A percentile compares a stretch with the other conserved stretches of the same genome.
phyloP scores from a whole-genome alignment of 768 basidiomycete genomes.

The Sarcodon sp. region DNA sequence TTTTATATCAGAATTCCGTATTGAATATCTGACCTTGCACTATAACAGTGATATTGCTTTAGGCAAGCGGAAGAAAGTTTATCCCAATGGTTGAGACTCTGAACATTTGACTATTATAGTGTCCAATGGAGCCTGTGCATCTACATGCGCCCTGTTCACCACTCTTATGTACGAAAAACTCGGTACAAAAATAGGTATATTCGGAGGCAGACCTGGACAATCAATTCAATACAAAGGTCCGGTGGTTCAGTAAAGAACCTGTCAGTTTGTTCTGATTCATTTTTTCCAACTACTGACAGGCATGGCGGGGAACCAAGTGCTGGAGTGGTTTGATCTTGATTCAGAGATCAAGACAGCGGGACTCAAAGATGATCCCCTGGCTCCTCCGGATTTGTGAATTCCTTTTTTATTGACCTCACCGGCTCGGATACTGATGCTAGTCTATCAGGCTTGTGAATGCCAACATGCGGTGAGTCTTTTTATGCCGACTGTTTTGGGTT shows the following conservation, averaged over 20 bases:
- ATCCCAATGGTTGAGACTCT: too few species aligned
- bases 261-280: too few species aligned
- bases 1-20: neutral
- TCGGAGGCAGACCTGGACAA: constrained; percentile 43
- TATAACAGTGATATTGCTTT: constrained; percentile 5
- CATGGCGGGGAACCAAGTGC: constrained; percentile 52
- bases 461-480: too few species aligned
- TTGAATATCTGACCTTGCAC: neutral
- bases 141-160: constrained; percentile 52
- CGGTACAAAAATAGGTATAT: constrained; percentile 36
- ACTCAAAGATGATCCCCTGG: constrained; percentile 21
- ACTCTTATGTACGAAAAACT: constrained; percentile 49
- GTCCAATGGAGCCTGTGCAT: constrained; percentile 30
- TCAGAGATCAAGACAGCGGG: constrained; percentile 43
- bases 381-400: constrained; percentile 24
- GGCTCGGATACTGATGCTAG: too few species aligned
- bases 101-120: constrained; percentile 16
- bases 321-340: constrained; percentile 51
- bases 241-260: too few species aligned
- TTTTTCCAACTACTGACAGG: too few species aligned
- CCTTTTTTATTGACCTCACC: too few species aligned
- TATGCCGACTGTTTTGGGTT: too few species aligned
- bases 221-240: constrained; percentile 34
- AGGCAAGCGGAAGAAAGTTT: too few species aligned
- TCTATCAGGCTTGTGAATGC: too few species aligned